Evolutionary conservation across 495 filamentous ascomycete species (phyloP).

Genomic region (Delitschia confertaspora): DNA sequence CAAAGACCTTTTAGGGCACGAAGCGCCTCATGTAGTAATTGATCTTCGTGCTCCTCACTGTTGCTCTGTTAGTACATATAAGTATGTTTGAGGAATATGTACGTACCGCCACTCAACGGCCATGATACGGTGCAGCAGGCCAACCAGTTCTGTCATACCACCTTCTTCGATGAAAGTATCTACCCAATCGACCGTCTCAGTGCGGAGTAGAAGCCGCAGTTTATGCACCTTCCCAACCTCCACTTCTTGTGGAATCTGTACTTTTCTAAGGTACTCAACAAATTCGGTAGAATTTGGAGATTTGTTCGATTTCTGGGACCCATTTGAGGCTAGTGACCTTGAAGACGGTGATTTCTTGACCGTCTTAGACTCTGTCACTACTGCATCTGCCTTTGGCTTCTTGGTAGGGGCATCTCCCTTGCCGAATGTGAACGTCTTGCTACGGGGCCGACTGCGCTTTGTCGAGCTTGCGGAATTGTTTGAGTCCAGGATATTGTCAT

Average conservation of each 20-base stretch:
- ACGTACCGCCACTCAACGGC: slow-evolving; percentile 90
- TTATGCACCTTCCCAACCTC: slow-evolving; percentile 95
- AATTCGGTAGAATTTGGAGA: slow-evolving; percentile 60
- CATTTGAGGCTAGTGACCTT: slow-evolving; percentile 40
- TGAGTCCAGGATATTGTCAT: not conserved
- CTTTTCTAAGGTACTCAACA: slow-evolving; percentile 67
- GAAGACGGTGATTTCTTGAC: slow-evolving; percentile 40
- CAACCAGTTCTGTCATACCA: slow-evolving; percentile 86
- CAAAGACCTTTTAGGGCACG: slow-evolving; percentile 92
- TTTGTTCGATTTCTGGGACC: slow-evolving; percentile 28
- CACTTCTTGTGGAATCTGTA: slow-evolving; percentile 67
- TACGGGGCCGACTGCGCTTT: slow-evolving; percentile 49
- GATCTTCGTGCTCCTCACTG: slow-evolving; percentile 96
- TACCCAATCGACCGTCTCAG: slow-evolving; percentile 92
- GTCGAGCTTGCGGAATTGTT: slow-evolving; percentile 8
- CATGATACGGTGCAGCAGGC: slow-evolving; percentile 79
- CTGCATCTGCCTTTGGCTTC: slow-evolving; percentile 48
- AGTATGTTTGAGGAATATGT: slow-evolving; percentile 14
- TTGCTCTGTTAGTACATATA: slow-evolving; percentile 42
- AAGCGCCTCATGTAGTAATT: slow-evolving; percentile 80
- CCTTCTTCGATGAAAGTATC: slow-evolving; percentile 80
- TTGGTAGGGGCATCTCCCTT: slow-evolving; percentile 51
- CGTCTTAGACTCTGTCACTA: slow-evolving; percentile 38
- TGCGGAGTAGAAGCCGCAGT: slow-evolving; percentile 77
- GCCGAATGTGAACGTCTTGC: slow-evolving; percentile 66